Evolutionary conservation across 306 rosid genomes (phyloP).

Genomic region (Crataegus laevigata): DNA sequence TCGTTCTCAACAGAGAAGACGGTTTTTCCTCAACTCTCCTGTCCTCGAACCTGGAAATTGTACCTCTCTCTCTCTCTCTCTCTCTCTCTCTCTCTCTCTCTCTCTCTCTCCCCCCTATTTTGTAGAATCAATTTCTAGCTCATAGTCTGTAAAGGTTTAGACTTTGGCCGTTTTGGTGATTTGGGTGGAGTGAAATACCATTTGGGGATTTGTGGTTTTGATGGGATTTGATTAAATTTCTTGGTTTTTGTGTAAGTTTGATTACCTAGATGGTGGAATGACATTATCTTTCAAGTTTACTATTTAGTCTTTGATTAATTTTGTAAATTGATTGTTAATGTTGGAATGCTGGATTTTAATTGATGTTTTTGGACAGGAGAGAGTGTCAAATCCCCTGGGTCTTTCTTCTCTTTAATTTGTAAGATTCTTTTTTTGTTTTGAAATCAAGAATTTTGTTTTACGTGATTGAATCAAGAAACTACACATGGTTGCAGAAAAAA

Average conservation of each 20-base stretch:
- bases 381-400: constrained; percentile 35
- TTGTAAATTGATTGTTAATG: not conserved
- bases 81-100: no score
- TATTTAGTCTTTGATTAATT: not conserved
- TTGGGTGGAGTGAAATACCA: not conserved
- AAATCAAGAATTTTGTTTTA: no score
- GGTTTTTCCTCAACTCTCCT: constrained; percentile 26
- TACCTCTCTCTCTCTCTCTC: not conserved
- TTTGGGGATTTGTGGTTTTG: not conserved
- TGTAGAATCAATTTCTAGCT: not conserved
- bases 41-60: constrained; percentile 30
- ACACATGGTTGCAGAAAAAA: no score
- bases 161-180: constrained; percentile 2
- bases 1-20: constrained; percentile 35
- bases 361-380: constrained; percentile 33
- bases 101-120: no score
- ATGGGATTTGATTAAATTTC: no score
- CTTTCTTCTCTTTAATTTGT: no score
- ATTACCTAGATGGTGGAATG: not conserved
- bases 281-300: not conserved
- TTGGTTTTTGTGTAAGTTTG: not conserved
- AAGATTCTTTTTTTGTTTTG: no score
- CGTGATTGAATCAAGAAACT: no score
- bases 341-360: not conserved
- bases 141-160: not conserved